Conservation (phyloP, 139 green algal species). For the Chlorella sp. region DNA sequence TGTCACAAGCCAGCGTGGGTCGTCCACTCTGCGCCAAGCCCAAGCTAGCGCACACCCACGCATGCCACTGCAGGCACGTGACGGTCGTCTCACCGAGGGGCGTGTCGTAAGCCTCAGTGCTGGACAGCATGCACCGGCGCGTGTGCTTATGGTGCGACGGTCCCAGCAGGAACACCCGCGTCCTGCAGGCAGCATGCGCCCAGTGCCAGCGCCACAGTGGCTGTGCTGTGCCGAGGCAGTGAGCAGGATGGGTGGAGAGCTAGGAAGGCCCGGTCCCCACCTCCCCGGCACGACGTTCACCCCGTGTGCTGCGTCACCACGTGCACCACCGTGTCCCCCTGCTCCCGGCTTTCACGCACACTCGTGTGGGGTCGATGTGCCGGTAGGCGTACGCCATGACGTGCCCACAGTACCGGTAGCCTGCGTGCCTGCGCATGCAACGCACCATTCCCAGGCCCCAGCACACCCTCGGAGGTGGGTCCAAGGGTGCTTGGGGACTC, state of each 20-base stretch:
- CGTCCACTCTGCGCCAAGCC: too few species aligned
- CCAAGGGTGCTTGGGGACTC: background rate
- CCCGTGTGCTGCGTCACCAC: too few species aligned
- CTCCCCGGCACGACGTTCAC: too few species aligned
- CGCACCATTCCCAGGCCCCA: background rate
- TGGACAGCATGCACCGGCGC: slow-evolving; percentile 67
- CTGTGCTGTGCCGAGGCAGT: too few species aligned
- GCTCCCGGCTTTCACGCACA: too few species aligned
- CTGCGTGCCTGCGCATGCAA: slow-evolving; percentile 56
- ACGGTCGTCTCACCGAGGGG: slow-evolving; percentile 85
- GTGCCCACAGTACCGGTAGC: slow-evolving; percentile 80
- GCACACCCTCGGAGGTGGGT: background rate
- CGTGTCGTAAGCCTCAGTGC: slow-evolving; percentile 58
- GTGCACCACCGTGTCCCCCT: too few species aligned
- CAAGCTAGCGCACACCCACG: too few species aligned
- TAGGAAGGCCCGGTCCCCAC: too few species aligned
- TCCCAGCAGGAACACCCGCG: slow-evolving; percentile 80
- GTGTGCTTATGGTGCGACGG: slow-evolving; percentile 87
- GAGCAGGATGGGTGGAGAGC: too few species aligned
- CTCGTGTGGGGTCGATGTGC: slow-evolving; percentile 52
- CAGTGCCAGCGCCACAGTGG: too few species aligned
- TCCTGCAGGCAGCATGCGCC: slow-evolving; percentile 38
- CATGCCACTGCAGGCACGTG: too few species aligned
- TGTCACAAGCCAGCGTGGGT: too few species aligned
- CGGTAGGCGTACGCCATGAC: slow-evolving; percentile 79